Percentiles rank a stretch among this genome's conserved stretches.
phyloP scores from a whole-genome alignment of 768 basidiomycete genomes.

The Termitomyces sp. region DNA sequence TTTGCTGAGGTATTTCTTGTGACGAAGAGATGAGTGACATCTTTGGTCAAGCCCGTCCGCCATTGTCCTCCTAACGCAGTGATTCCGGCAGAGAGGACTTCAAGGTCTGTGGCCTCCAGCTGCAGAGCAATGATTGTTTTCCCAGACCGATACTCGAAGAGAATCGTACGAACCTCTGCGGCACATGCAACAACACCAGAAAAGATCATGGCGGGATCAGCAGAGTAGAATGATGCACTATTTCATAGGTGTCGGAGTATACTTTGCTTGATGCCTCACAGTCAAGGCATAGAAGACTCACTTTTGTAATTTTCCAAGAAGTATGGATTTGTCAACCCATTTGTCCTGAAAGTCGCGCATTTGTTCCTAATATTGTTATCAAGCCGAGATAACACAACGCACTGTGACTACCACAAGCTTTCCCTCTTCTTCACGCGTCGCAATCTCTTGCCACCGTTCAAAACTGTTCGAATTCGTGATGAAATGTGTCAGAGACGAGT shows the following conservation, averaged over 20 bases:
- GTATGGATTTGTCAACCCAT: conserved; percentile 68
- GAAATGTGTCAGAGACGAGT: conserved; percentile 43
- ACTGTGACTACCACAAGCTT: conserved; percentile 34
- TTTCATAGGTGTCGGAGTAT: conserved; percentile 2
- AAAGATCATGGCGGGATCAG: conserved; percentile 75
- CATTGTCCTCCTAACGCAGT: conserved; percentile 78
- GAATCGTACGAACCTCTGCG: conserved; percentile 44
- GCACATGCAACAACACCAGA: conserved; percentile 77
- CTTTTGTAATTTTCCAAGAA: conserved; percentile 55
- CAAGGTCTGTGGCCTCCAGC: conserved; percentile 61
- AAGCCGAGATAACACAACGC: conserved; percentile 6
- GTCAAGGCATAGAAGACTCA: conserved; percentile 25
- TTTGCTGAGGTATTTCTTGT: conserved; percentile 46
- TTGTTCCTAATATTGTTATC: background rate
- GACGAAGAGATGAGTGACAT: conserved; percentile 85
- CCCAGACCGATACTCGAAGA: background rate
- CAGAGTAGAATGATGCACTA: conserved; percentile 62
- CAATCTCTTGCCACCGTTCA: conserved; percentile 46
- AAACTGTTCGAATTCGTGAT: conserved; percentile 53
- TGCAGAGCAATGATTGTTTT: conserved; percentile 18
- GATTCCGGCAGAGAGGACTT: conserved; percentile 70
- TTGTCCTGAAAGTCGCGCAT: conserved; percentile 32
- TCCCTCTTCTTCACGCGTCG: conserved; percentile 16
- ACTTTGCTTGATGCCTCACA: background rate
- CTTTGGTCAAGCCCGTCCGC: conserved; percentile 69